Percentiles rank a stretch among this genome's conserved stretches.
These are phyloP conservation scores for Coffea canephora DNA, from an alignment of 257 asterid species.

Conservation along the genomic window DNA sequence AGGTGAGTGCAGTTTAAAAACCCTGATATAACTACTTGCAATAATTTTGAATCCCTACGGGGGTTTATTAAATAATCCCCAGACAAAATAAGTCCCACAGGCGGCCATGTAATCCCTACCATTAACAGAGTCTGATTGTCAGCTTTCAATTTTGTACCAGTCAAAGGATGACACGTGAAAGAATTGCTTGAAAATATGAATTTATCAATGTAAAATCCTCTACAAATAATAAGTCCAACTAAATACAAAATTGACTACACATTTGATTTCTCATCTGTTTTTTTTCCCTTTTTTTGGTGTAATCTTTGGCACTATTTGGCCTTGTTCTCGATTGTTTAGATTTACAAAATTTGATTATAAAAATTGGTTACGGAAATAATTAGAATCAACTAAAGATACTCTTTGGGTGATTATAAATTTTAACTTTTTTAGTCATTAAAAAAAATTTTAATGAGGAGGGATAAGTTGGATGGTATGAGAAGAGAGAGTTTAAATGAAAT, in stretches of 20 bases:
- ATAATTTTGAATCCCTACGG: too few species aligned
- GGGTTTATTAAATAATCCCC: not conserved
- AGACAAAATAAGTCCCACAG: not conserved
- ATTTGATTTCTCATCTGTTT: not conserved
- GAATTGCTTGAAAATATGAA: not conserved
- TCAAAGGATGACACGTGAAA: not conserved
- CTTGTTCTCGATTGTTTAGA: too few species aligned
- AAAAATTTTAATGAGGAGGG: too few species aligned
- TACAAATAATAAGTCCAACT: not conserved
- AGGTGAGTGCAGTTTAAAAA: too few species aligned
- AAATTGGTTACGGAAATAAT: too few species aligned
- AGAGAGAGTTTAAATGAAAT: too few species aligned
- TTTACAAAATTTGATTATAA: too few species aligned
- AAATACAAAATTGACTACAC: not conserved
- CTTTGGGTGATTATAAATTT: too few species aligned
- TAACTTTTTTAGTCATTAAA: too few species aligned
- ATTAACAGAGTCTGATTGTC: not conserved
- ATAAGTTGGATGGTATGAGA: too few species aligned
- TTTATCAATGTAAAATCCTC: not conserved
- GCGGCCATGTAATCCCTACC: not conserved
- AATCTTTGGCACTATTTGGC: not conserved
- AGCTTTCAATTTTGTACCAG: not conserved
- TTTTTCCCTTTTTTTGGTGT: not conserved
- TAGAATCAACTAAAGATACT: too few species aligned
- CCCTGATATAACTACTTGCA: too few species aligned